phyloP scores from a whole-genome alignment of 257 asterid genomes.

The Nicotiana tomentosiformis region DNA sequence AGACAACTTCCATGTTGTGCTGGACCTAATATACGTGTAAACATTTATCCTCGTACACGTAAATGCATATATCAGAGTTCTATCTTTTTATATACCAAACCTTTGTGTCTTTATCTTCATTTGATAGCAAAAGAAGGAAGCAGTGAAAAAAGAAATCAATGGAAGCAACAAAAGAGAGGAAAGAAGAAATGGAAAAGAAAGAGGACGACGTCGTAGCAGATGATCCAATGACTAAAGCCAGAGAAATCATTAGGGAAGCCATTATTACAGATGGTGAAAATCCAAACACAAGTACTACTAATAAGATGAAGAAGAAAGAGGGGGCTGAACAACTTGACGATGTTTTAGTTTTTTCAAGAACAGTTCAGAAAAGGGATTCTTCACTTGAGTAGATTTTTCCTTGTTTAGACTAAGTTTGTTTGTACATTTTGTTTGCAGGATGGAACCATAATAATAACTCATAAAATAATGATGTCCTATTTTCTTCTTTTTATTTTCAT shows the following conservation, averaged over 20 bases:
- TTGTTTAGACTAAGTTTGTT: not conserved
- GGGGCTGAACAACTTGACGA: constrained; percentile 22
- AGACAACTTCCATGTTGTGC: not conserved
- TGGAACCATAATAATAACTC: too few relatives aligned
- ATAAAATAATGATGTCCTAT: too few relatives aligned
- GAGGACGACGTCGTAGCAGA: not conserved
- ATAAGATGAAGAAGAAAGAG: not conserved
- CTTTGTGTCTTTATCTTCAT: not conserved
- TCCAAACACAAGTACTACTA: not conserved
- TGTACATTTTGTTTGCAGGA: too few relatives aligned
- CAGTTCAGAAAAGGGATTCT: constrained; percentile 32
- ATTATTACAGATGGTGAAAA: constrained; percentile 17
- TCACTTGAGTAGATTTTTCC: constrained; percentile 14
- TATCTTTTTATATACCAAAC: not conserved
- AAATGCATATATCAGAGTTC: not conserved
- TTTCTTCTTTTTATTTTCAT: too few relatives aligned
- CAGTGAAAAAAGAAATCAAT: not conserved
- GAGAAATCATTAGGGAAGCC: constrained; percentile 29
- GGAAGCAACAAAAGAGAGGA: constrained; percentile 30
- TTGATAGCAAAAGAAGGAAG: not conserved
- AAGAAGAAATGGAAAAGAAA: constrained; percentile 19
- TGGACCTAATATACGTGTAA: not conserved
- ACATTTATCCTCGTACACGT: not conserved
- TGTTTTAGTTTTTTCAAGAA: constrained; percentile 32
- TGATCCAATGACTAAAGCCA: constrained; percentile 19